Evolutionary conservation across 2,329 filamentous ascomycete genomes (phyloP).

Genomic region (Coniochaeta sp.): DNA sequence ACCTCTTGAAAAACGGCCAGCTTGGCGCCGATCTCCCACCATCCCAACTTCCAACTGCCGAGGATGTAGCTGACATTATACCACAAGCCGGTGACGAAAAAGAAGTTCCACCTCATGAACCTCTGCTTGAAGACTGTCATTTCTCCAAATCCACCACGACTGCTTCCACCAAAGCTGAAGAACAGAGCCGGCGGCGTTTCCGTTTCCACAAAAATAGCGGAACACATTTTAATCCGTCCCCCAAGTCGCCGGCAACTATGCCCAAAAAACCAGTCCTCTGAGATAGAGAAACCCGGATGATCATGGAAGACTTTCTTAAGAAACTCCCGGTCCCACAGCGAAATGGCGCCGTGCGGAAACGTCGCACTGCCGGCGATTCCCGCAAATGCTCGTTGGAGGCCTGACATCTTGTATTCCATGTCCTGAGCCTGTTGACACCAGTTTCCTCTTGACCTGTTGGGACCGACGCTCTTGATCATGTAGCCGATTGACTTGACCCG

Average conservation of each 20-base stretch:
- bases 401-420: slow-evolving; percentile 44
- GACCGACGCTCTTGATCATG: slow-evolving; percentile 37
- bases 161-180: slow-evolving; percentile 23
- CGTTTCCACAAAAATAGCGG: slow-evolving; percentile 41
- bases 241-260: slow-evolving; percentile 34
- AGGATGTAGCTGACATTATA: slow-evolving; percentile 39
- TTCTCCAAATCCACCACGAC: slow-evolving; percentile 41
- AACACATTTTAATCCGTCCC: slow-evolving; percentile 39
- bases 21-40: slow-evolving; percentile 41
- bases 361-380: slow-evolving; percentile 37
- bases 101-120: slow-evolving; percentile 44
- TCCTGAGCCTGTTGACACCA: slow-evolving; percentile 39
- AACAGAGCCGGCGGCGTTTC: slow-evolving; percentile 38
- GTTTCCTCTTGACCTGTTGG: slow-evolving; percentile 24
- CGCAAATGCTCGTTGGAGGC: slow-evolving; percentile 34
- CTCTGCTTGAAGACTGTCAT: slow-evolving; percentile 45
- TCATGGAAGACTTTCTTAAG: slow-evolving; percentile 35
- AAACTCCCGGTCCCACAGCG: slow-evolving; percentile 38
- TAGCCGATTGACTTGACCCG: slow-evolving; percentile 38
- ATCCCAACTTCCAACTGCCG: slow-evolving; percentile 37
- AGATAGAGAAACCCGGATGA: slow-evolving; percentile 41
- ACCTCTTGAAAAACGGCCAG: slow-evolving; percentile 36
- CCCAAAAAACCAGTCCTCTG: slow-evolving; percentile 46
- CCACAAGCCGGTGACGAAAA: slow-evolving; percentile 40
- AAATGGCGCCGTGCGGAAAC: slow-evolving; percentile 43